Conservation (phyloP, 2,329 filamentous ascomycete species). For the Ophiocordyceps unilateralis region DNA sequence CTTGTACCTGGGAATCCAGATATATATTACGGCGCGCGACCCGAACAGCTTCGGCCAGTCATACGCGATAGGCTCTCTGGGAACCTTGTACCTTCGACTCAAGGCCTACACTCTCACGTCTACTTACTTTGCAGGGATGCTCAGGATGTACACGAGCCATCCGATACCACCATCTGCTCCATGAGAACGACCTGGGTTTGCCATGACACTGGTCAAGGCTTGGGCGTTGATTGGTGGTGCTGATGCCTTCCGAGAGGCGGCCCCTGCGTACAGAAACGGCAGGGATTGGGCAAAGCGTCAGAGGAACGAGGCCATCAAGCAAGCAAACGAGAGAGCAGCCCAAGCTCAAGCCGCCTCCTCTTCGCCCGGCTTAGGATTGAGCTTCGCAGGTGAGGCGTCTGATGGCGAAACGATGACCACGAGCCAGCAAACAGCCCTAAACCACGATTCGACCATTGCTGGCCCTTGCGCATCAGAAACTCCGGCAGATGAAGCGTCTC, state of each 20-base stretch:
- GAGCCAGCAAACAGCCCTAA: no score
- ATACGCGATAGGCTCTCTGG: constrained; percentile 8
- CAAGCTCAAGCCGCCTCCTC: no score
- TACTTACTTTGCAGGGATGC: constrained; percentile 17
- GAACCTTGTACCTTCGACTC: constrained; percentile 16
- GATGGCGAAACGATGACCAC: no score
- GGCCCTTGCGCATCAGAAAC: no score
- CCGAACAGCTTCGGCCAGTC: constrained; percentile 9
- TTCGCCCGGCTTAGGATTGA: no score
- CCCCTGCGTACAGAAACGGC: constrained; percentile 20
- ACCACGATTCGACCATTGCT: no score
- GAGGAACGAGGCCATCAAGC: constrained; percentile 16
- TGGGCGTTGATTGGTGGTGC: constrained; percentile 11
- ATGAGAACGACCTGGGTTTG: constrained; percentile 12
- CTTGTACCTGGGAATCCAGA: constrained; percentile 15
- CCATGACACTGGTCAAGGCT: constrained; percentile 18
- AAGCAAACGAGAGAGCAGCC: constrained; percentile 11
- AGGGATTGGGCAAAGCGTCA: constrained; percentile 20
- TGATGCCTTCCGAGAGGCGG: constrained; percentile 17
- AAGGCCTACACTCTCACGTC: constrained; percentile 16
- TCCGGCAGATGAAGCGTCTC: no score
- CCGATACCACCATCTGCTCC: constrained; percentile 4
- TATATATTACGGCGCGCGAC: constrained; percentile 14
- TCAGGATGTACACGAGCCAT: constrained; percentile 17
- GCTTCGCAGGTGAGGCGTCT: no score